Base-by-base conservation (phyloP, 139 green algal species). In the Picochlorum sp. region DNA sequence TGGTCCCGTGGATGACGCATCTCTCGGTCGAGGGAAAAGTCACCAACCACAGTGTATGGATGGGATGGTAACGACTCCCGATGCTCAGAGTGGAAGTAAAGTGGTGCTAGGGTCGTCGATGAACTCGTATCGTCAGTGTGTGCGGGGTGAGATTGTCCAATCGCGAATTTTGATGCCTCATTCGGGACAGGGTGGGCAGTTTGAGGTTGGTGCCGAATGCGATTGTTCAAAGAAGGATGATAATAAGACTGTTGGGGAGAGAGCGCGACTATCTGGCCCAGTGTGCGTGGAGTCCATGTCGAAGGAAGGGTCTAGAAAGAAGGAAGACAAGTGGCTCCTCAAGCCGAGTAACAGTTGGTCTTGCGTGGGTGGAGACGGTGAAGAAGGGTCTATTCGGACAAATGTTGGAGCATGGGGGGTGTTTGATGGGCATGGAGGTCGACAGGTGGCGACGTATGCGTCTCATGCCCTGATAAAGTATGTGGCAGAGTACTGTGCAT, bases 381-480 rank as follows among this genome's bases (percentile, higher is more conserved):
- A 18, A 18, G 6, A 55, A 13, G 34, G 34, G 34, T 41, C 44
- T 63, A n/a, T 8, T 65, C 34, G 49, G 37, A 31, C 45, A 8
- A 49, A 31, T 47, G 73, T 80, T 9, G 45, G 61, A 3, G 72
- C 66, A 1, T 85, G 70, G 63, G 82, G 75, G 28, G 51, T 88
- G 4, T 87, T 88, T 67, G 82, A 88, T 63, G 82, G 82, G 14
- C 82, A 88, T 37, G 82, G 82, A 56, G 82, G 82, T 44, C 80
- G 81, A 60, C 57, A 74, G n/a, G 70, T 66, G 49, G 76, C 80
- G n/a, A 69, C 64, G 14, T 82, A 70, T 60, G 68, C 76, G 11
- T 71, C 69, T 24, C 78, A 83, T 31, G 24, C 73, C 47, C 71
- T 94, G 21, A 64, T 89, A 44, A 75, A 78, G 31, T 26, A 21